phyloP scores from a whole-genome alignment of 2,329 filamentous ascomycete genomes.

The Coleophoma crateriformis region DNA sequence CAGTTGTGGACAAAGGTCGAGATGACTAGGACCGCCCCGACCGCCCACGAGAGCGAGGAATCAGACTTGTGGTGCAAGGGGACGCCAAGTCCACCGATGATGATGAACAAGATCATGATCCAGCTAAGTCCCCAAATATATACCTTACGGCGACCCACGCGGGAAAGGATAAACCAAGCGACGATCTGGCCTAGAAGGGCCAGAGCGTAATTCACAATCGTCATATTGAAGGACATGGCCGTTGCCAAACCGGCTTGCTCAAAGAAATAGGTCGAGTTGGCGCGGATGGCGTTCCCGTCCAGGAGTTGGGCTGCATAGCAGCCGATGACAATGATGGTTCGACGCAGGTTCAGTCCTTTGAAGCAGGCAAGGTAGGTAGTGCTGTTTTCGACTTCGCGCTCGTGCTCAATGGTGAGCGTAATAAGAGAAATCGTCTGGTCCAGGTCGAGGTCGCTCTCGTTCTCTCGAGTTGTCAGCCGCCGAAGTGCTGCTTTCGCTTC shows the following conservation, averaged over 20 bases:
- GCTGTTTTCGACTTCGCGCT: constrained; percentile 34
- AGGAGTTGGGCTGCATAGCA: constrained; percentile 57
- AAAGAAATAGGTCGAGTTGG: constrained; percentile 56
- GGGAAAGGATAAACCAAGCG: constrained; percentile 39
- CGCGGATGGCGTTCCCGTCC: constrained; percentile 53
- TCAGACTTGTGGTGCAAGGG: constrained; percentile 40
- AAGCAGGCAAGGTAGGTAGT: constrained; percentile 44
- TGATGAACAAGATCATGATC: constrained; percentile 67
- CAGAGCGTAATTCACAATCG: constrained; percentile 37
- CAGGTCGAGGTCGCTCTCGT: constrained; percentile 29
- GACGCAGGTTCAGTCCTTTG: constrained; percentile 35
- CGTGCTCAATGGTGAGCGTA: constrained; percentile 46
- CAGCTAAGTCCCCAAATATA: constrained; percentile 55
- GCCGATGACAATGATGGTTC: constrained; percentile 45
- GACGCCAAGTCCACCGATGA: constrained; percentile 55
- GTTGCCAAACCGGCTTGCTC: constrained; percentile 44
- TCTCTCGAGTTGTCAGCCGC: constrained; percentile 22
- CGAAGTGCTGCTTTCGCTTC: constrained; percentile 31
- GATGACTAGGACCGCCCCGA: constrained; percentile 61
- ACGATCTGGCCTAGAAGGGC: constrained; percentile 42
- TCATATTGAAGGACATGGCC: constrained; percentile 43
- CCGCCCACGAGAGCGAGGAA: constrained; percentile 30
- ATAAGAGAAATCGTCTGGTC: constrained; percentile 46
- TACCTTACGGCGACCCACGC: constrained; percentile 41
- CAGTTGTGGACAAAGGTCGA: constrained; percentile 80